Evolutionary conservation across 805 yeast genomes (phyloP).

Genomic region (Lachancea nothofagi): DNA sequence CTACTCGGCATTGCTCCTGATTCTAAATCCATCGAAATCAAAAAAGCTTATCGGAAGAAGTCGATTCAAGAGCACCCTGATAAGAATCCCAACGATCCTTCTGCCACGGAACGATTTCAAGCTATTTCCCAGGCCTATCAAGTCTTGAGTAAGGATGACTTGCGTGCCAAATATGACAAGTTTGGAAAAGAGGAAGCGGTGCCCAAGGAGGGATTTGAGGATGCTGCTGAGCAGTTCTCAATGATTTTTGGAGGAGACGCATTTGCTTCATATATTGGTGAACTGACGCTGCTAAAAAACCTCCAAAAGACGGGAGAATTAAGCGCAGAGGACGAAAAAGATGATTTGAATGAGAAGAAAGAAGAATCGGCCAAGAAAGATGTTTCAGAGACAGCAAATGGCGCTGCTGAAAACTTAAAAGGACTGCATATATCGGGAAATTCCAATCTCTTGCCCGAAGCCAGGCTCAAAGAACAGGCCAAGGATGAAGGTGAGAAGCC

Average conservation of each 20-base stretch:
- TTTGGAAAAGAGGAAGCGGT: constrained; percentile 69
- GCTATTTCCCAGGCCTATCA: constrained; percentile 69
- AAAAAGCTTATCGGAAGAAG: constrained; percentile 73
- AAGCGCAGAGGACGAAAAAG: constrained; percentile 42
- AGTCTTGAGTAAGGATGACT: constrained; percentile 58
- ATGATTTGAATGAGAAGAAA: constrained; percentile 30
- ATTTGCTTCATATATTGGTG: constrained; percentile 82
- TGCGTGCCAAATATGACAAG: constrained; percentile 66
- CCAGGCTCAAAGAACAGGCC: constrained; percentile 2
- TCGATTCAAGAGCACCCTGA: constrained; percentile 78
- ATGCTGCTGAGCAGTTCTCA: constrained; percentile 65
- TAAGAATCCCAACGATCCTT: constrained; percentile 70
- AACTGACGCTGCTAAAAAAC: constrained; percentile 71
- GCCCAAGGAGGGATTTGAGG: constrained; percentile 68
- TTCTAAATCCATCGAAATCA: constrained; percentile 63
- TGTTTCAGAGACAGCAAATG: constrained; percentile 5
- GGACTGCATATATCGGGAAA: not conserved
- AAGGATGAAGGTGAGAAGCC: constrained; percentile 31
- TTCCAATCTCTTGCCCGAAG: not conserved
- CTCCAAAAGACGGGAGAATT: constrained; percentile 57
- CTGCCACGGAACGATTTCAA: constrained; percentile 65
- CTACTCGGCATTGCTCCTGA: constrained; percentile 49
- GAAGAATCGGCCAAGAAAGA: not conserved
- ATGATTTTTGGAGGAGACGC: constrained; percentile 87
- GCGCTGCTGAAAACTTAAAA: constrained; percentile 4